Evolutionary conservation across 176 grass and related monocot species (phyloP).

Genomic region (Elymus sibiricus): DNA sequence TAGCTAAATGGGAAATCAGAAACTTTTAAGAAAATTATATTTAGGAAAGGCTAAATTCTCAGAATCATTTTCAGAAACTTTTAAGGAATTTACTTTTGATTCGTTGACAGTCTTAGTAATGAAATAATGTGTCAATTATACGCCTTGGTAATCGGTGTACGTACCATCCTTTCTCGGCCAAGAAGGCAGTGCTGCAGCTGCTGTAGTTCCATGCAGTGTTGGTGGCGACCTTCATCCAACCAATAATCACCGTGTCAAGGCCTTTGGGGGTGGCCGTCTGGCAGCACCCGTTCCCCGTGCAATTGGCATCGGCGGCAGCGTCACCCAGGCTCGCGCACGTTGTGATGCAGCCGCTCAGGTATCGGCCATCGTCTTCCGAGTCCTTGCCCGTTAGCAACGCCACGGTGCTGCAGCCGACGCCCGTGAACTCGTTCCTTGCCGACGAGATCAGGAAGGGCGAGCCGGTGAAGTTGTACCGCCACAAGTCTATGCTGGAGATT

Average conservation of each 20-base stretch:
- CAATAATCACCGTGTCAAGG: too few relatives aligned
- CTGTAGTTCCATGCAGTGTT: neutral
- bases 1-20: too few relatives aligned
- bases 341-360: neutral
- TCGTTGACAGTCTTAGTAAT: too few relatives aligned
- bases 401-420: constrained; percentile 19
- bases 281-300: constrained; percentile 35
- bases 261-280: neutral
- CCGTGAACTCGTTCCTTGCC: constrained; percentile 14
- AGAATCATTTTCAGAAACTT: too few relatives aligned
- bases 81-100: too few relatives aligned
- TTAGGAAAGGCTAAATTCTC: too few relatives aligned
- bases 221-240: too few relatives aligned
- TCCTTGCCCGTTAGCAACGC: neutral
- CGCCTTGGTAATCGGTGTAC: too few relatives aligned
- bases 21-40: too few relatives aligned
- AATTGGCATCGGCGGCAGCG: too few relatives aligned
- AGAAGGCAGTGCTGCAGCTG: constrained; percentile 13
- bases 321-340: neutral
- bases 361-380: too few relatives aligned
- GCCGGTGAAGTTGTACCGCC: neutral
- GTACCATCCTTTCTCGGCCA: constrained; percentile 29
- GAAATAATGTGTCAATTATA: too few relatives aligned
- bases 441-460: neutral
- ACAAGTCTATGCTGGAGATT: fast-evolving